Base-by-base conservation (phyloP, 2,329 filamentous ascomycete species). In the Blastomyces silverae region DNA sequence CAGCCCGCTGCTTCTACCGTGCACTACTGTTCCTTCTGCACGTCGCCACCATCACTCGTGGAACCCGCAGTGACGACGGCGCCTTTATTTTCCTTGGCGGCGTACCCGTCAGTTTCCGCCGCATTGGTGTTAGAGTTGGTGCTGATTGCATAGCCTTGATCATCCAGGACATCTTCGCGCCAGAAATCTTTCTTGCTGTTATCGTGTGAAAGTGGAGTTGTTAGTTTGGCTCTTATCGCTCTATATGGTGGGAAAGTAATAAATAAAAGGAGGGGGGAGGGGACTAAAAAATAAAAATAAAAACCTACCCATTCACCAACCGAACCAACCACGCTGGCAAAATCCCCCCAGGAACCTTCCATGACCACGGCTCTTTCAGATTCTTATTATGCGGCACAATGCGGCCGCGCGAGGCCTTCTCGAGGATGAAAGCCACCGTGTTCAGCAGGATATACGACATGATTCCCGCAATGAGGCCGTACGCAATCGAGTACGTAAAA, bases 401-500 rank as follows among this genome's bases (percentile, higher is more conserved):
- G 50, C 88, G 85, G 55, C 90, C 90, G 1, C 85, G 81, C 0
- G 86, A 88, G 3, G 78, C 77, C 73, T 85, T 82, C 75, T 89
- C 86, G 69, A 95, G 77, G 59, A 89, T 65, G 84, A 85, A 92
- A 15, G 90, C 86, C 15, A 83, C 72, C 0, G 82, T 84, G 77
- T 96, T 95, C 77, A 96, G 83, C 68, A 89, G 73, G 56, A 88
- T 87, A 76, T 95, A 95, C 50, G 85, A 86, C 71, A 88, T 82
- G 71, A 95, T 89, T 62, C 91, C 90, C 1, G 85, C 89, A 70
- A 95, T 95, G 20, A 96, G 82, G 59, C 91, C 91, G 72, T 95
- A 90, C 15, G 91, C 90, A 72, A 95, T 94, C 52, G 87, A 90
- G 80, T 94, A 96, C 1, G 89, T 92, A 78, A 95, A 94, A 0